phyloP scores from a whole-genome alignment of 495 filamentous ascomycete genomes.

The Stereocaulon alpinum region DNA sequence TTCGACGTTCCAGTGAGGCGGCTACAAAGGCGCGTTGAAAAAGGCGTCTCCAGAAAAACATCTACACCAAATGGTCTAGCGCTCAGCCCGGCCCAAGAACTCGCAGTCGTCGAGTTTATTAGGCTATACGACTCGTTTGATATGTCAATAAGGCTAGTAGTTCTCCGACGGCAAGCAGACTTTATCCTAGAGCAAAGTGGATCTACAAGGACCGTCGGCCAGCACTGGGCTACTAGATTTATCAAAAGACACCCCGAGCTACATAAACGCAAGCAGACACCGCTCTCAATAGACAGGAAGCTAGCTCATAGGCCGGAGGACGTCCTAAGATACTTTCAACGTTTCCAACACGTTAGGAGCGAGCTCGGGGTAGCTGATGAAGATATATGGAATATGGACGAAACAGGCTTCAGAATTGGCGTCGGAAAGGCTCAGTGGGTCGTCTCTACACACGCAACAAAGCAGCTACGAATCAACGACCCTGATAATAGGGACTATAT shows the following conservation, averaged over 20 bases:
- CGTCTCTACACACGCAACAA: neutral
- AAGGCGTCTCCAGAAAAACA: too few species aligned
- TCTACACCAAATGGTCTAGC: too few species aligned
- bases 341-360: neutral
- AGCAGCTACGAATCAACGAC: neutral
- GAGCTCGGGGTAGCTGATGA: neutral
- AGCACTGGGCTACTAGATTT: neutral
- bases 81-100: too few species aligned
- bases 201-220: neutral
- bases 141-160: too few species aligned
- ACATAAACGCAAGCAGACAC: neutral
- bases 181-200: neutral
- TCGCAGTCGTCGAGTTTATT: too few species aligned
- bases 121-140: too few species aligned
- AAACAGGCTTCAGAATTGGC: constrained; percentile 4
- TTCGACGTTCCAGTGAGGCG: neutral
- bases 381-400: constrained; percentile 3
- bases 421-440: neutral
- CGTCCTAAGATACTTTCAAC: neutral
- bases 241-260: neutral
- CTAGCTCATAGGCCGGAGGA: neutral
- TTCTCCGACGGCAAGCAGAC: neutral
- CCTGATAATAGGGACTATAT: constrained; percentile 10
- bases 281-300: neutral
- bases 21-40: too few species aligned